Conservation (phyloP, 352 stramenopile species). For the Blastocystis sp. region DNA sequence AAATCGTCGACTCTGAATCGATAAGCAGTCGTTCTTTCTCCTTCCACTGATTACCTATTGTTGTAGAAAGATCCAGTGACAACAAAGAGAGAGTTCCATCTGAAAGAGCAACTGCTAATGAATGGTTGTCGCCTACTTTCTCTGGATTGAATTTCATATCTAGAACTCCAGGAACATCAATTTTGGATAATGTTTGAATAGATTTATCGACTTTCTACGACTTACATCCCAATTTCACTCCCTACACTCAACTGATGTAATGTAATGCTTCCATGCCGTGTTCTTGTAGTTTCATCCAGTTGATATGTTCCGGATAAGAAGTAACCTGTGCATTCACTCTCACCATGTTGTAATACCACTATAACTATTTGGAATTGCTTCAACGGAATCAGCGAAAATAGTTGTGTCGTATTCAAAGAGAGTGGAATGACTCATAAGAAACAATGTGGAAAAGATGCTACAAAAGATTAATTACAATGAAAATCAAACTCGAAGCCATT, state of each 20-base stretch:
- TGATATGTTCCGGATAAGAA: slow-evolving; percentile 60
- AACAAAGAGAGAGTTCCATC: slow-evolving; percentile 38
- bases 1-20: slow-evolving; percentile 13
- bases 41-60: background rate
- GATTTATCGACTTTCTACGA: background rate
- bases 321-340: slow-evolving; percentile 19
- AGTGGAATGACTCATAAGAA: background rate
- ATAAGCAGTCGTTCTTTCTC: slow-evolving; percentile 9
- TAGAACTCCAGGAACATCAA: slow-evolving; percentile 17
- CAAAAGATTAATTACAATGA: background rate
- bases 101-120: slow-evolving; percentile 29
- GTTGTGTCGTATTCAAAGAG: slow-evolving; percentile 56
- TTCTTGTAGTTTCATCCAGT: slow-evolving; percentile 46
- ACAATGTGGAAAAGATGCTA: background rate
- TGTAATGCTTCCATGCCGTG: slow-evolving; percentile 19
- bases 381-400: slow-evolving; percentile 43
- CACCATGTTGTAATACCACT: background rate
- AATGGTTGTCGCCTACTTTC: background rate
- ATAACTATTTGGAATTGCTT: slow-evolving; percentile 47
- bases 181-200: background rate
- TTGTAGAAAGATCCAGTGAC: background rate
- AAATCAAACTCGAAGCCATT: slow-evolving; percentile 52
- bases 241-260: slow-evolving; percentile 36
- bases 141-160: slow-evolving; percentile 62
- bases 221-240: background rate